Conservation (phyloP, 2,329 filamentous ascomycete species). For the Penicillium vulpinum region DNA sequence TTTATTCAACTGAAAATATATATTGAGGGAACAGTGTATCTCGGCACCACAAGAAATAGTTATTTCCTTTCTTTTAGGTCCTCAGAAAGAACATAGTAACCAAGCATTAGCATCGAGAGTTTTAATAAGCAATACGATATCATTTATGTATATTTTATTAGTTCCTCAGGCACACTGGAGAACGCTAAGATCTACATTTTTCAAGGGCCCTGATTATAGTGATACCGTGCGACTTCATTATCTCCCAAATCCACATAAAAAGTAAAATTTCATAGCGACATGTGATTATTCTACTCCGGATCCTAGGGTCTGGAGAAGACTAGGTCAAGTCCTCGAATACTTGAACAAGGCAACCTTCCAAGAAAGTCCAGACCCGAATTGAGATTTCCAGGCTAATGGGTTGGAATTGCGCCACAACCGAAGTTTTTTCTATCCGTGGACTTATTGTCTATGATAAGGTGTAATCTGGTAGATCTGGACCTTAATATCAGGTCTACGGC, state of each 20-base stretch:
- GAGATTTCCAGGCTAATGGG: not conserved
- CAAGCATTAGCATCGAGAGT: not conserved
- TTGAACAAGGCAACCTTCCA: no score
- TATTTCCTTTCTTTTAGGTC: no score
- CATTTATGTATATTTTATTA: not conserved
- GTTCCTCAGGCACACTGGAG: not conserved
- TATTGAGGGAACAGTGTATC: not conserved
- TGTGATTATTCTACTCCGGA: not conserved
- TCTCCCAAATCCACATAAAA: not conserved
- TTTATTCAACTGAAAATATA: not conserved
- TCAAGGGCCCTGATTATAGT: not conserved
- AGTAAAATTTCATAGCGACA: not conserved
- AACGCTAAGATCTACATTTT: not conserved
- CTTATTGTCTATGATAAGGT: not conserved
- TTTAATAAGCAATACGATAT: not conserved
- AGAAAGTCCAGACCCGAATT: not conserved
- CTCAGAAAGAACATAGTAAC: no score
- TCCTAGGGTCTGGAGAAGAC: not conserved
- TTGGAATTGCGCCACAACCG: not conserved
- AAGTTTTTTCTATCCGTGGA: no score
- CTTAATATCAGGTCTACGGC: not conserved
- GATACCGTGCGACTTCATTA: not conserved
- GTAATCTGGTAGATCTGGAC: slow-evolving; percentile 1
- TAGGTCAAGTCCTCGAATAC: not conserved
- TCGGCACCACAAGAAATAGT: not conserved